Percentiles rank a stretch among this genome's conserved stretches.
Conservation (phyloP, 2,329 filamentous ascomycete species). For the Capronia epimyces region DNA sequence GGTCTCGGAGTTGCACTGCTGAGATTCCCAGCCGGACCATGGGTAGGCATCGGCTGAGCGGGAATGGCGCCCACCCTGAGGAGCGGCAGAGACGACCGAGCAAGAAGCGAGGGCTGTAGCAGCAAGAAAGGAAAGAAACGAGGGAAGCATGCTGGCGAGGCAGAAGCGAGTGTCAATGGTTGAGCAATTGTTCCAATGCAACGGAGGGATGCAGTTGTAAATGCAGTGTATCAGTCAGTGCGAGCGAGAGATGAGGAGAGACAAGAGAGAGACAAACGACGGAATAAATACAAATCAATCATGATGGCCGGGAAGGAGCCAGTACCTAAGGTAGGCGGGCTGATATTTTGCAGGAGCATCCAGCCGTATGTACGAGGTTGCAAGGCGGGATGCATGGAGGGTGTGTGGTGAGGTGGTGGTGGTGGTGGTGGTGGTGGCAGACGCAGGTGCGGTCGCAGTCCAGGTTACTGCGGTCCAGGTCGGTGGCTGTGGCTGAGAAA, state of each 20-base stretch:
- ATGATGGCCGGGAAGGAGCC: neutral
- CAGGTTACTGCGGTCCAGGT: neutral
- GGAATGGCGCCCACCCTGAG: slow-evolving; percentile 4
- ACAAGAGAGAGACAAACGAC: slow-evolving; percentile 4
- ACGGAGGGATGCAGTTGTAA: neutral
- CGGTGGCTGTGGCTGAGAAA: neutral
- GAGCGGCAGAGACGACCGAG: slow-evolving; percentile 12
- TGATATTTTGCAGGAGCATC: slow-evolving; percentile 4
- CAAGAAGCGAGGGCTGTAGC: slow-evolving; percentile 13
- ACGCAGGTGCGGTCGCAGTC: neutral
- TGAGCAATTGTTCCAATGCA: neutral
- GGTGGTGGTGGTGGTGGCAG: neutral
- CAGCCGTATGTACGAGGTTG: slow-evolving; percentile 8
- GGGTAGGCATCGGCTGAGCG: slow-evolving; percentile 9
- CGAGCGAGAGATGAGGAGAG: neutral
- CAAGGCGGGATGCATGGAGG: slow-evolving; percentile 9
- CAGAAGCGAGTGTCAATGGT: neutral
- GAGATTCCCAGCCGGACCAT: slow-evolving; percentile 7
- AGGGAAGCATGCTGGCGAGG: slow-evolving; percentile 10
- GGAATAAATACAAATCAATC: neutral
- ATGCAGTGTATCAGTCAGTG: neutral
- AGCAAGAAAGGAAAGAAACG: slow-evolving; percentile 18
- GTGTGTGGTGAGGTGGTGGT: neutral
- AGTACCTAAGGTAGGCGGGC: neutral
- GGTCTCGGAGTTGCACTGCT: slow-evolving; percentile 12